Conservation (phyloP, 108 stramenopile genomes). For the Cyclotella choctawhatcheeana region DNA sequence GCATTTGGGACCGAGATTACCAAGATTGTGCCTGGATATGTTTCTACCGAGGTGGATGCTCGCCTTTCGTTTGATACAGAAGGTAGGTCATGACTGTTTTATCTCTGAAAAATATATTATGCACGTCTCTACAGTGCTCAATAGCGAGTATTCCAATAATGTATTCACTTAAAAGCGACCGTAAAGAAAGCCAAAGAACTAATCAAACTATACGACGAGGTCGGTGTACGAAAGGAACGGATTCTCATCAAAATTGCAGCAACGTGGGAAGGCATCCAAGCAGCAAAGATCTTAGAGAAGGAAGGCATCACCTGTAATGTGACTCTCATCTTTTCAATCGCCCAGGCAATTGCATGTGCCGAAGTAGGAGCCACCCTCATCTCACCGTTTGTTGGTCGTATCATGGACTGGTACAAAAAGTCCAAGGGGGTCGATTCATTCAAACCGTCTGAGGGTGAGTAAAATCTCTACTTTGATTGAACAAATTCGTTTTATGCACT, state of each 20-base stretch:
- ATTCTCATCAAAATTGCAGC: conserved; percentile 98
- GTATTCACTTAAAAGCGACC: conserved; percentile 72
- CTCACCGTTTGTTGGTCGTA: conserved; percentile 99
- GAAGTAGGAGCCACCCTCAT: conserved; percentile 97
- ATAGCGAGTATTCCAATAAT: too few species aligned
- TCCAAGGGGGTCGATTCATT: conserved; percentile 76
- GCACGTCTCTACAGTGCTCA: too few species aligned
- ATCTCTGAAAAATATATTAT: not conserved
- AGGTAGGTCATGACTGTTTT: not conserved
- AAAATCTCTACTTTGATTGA: not conserved
- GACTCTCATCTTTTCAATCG: conserved; percentile 95
- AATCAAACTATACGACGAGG: conserved; percentile 93
- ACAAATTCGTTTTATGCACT: too few species aligned
- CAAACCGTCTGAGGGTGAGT: conserved; percentile 76
- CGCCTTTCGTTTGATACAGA: conserved; percentile 98
- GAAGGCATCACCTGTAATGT: conserved; percentile 99
- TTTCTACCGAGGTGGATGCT: conserved; percentile 99
- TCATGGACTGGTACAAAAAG: conserved; percentile 98
- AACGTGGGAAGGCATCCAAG: conserved; percentile 98
- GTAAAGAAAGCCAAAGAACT: conserved; percentile 93
- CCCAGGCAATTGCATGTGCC: conserved; percentile 98
- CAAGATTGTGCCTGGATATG: conserved; percentile 98
- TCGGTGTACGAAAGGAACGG: conserved; percentile 91
- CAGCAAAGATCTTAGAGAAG: conserved; percentile 91
- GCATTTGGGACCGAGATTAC: conserved; percentile 97